phyloP scores from a whole-genome alignment of 2,329 filamentous ascomycete species.

The Monascus ruber region DNA sequence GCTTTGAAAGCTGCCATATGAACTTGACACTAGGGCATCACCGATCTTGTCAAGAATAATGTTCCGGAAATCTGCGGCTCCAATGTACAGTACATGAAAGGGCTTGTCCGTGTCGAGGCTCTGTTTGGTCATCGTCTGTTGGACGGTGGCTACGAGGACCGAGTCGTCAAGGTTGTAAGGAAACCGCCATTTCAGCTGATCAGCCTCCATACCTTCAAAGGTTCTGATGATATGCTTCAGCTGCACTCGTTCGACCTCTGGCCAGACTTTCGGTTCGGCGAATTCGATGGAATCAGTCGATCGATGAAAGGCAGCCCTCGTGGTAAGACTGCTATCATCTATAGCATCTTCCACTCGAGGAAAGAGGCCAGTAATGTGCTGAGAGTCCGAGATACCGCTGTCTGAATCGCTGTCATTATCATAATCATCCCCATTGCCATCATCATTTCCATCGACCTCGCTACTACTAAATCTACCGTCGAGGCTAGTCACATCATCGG shows the following conservation, averaged over 20 bases:
- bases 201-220: constrained; percentile 19
- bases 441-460: constrained; percentile 23
- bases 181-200: constrained; percentile 17
- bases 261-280: constrained; percentile 30
- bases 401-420: constrained; percentile 12
- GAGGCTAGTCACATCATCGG: constrained; percentile 35
- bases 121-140: constrained; percentile 33
- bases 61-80: constrained; percentile 26
- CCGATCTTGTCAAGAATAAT: constrained; percentile 37
- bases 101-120: constrained; percentile 30
- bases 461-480: constrained; percentile 28
- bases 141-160: constrained; percentile 28
- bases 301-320: constrained; percentile 20
- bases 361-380: constrained; percentile 19
- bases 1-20: constrained; percentile 18
- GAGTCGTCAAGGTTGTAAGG: constrained; percentile 17
- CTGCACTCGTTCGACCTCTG: constrained; percentile 27
- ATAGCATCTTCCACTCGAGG: constrained; percentile 17
- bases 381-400: constrained; percentile 17
- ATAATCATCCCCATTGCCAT: constrained; percentile 15
- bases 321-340: constrained; percentile 25
- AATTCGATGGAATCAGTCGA: constrained; percentile 31
- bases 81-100: constrained; percentile 34
- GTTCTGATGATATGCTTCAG: constrained; percentile 32
- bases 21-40: constrained; percentile 34